Evolutionary conservation across 2,329 filamentous ascomycete species (phyloP), one percentile per base, ranked within the genome.

Genomic region (Calonectria pseudoreteaudii): DNA sequence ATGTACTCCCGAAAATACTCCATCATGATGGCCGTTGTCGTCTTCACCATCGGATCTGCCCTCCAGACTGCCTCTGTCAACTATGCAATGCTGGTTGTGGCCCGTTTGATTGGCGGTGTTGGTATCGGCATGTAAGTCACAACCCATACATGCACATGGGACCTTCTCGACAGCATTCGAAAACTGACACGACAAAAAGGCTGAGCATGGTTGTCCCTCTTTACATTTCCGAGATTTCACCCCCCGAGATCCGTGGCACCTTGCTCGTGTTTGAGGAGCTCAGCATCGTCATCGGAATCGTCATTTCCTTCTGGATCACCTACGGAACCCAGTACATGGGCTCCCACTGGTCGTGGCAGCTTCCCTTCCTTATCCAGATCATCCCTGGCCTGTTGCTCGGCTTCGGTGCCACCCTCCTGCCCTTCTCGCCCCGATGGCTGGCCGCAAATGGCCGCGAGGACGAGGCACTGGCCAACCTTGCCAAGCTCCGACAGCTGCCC

Each of bases 181-280:
- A 26, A 67, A 20, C 28, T 47, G 9, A 16, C 31, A 31, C 26
- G 3, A n/a, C 0, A n/a, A 3, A n/a, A 3, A 78, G 76, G 65
- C 68, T 82, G 30, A 82, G 81, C 38, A 84, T 82, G 82, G 78
- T 83, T 23, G 81, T 86, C 52, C 87, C 84, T 13, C 83, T 86
- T 4, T 85, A 85, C 76, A 90, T 86, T 73, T 84, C 86, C 52
- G 87, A 88, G 75, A 85, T 88, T 10, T 86, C 87, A 0, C 87
- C 87, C 0, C 86, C 87, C 0, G 86, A 87, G 36, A 84, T 88
- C 4, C 87, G 88, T 6, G 87, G 88, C 7, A 84, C 85, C 0
- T 80, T 89, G 2, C 84, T 89, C 0, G 86, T 86, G 0, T 82
- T 86, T 3, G 86, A 88, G 68, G 81, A 84, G 53, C 74, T 87